These are phyloP conservation scores for Ophiostoma tasmaniense DNA, from an alignment of 2,329 filamentous ascomycete species.

Conservation along the genomic window DNA sequence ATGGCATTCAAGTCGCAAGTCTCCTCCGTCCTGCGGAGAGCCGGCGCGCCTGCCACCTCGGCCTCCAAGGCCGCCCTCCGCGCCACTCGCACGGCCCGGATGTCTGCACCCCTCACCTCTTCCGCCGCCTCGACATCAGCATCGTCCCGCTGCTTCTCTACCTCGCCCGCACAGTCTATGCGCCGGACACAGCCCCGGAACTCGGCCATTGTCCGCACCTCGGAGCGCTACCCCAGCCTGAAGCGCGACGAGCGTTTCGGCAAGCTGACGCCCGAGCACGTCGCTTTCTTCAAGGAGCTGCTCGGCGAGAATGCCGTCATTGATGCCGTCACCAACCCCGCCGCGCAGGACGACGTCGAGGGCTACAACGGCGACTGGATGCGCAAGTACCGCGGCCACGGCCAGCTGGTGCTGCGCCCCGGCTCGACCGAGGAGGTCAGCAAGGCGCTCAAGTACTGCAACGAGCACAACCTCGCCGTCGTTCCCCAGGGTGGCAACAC, in stretches of 20 bases:
- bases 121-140: not conserved
- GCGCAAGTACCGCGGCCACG: constrained; percentile 93
- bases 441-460: constrained; percentile 88
- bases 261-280: constrained; percentile 66
- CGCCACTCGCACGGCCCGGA: constrained; percentile 5
- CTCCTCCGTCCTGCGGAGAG: constrained; percentile 15
- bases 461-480: constrained; percentile 82
- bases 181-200: constrained; percentile 6
- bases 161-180: constrained; percentile 13
- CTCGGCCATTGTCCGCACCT: constrained; percentile 56
- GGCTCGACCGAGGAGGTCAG: constrained; percentile 79
- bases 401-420: constrained; percentile 79
- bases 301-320: constrained; percentile 72
- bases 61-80: constrained; percentile 8
- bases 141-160: constrained; percentile 13
- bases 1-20: constrained; percentile 17
- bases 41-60: not conserved
- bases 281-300: constrained; percentile 72
- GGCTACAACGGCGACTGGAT: constrained; percentile 98
- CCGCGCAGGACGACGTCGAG: constrained; percentile 67
- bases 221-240: constrained; percentile 76
- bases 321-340: constrained; percentile 69
- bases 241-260: constrained; percentile 71
- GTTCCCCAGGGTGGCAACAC: constrained; percentile 97
- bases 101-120: not conserved